phyloP scores from a whole-genome alignment of 805 yeast species.

The Saccharomycopsis oosterbeekiorum region DNA sequence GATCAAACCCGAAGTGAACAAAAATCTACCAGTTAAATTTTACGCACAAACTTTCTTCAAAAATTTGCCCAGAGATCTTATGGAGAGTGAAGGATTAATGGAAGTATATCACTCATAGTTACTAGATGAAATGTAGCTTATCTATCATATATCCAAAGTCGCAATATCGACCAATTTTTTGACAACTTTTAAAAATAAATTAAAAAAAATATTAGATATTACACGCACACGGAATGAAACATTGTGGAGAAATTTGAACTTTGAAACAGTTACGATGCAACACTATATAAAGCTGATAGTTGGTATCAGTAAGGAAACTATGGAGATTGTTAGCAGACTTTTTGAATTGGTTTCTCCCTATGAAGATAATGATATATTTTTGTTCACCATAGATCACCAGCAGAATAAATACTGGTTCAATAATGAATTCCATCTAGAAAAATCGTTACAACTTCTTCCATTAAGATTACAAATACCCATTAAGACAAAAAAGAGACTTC shows the following conservation, averaged over 20 bases:
- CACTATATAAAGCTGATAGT: neutral
- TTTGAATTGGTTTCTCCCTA: neutral
- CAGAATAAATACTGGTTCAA: slow-evolving; percentile 5
- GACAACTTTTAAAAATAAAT: neutral
- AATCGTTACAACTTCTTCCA: slow-evolving; percentile 6
- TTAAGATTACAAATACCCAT: slow-evolving; percentile 7
- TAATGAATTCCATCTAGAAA: slow-evolving; percentile 12
- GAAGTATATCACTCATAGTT: too few species aligned
- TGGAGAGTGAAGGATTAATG: too few species aligned
- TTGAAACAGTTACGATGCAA: too few species aligned
- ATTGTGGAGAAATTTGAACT: neutral
- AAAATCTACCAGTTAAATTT: too few species aligned
- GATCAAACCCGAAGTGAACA: too few species aligned
- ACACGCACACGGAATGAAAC: neutral
- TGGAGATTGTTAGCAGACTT: neutral
- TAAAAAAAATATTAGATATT: neutral
- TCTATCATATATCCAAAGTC: too few species aligned
- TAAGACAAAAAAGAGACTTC: slow-evolving; percentile 3
- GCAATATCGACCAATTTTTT: too few species aligned
- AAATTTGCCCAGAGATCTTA: too few species aligned
- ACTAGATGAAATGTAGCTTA: too few species aligned
- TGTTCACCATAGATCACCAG: neutral
- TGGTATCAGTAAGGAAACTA: neutral
- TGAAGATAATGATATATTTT: neutral
- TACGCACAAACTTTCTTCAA: too few species aligned